These are phyloP conservation scores for Lepidium didymum DNA, from an alignment of 345 rosid species.

Conservation along the genomic window DNA sequence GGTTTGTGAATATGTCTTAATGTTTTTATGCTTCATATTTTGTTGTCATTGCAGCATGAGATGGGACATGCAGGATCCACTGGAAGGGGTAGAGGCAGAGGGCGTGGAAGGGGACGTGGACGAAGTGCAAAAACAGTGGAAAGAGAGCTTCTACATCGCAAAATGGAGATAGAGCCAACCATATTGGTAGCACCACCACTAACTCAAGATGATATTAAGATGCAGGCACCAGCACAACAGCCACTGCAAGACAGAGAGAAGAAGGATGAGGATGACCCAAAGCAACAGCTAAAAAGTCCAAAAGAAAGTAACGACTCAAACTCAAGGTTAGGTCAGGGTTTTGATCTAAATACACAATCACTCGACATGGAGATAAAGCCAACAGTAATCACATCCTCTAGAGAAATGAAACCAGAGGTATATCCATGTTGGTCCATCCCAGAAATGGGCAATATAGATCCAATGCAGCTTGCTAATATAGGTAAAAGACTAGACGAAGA, in stretches of 20 bases:
- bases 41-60: conserved; percentile 51
- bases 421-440: conserved; percentile 92
- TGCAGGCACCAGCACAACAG: not conserved
- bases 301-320: conserved; percentile 27
- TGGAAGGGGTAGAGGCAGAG: conserved; percentile 89
- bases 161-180: conserved; percentile 49
- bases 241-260: conserved; percentile 6
- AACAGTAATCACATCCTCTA: conserved; percentile 16
- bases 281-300: conserved; percentile 31
- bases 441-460: conserved; percentile 77
- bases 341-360: conserved; percentile 39
- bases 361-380: conserved; percentile 57
- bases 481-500: conserved; percentile 72
- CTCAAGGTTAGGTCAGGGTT: conserved; percentile 13
- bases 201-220: conserved; percentile 4
- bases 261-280: conserved; percentile 26
- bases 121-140: conserved; percentile 57
- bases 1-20: not conserved
- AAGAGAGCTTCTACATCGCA: conserved; percentile 55
- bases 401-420: conserved; percentile 26
- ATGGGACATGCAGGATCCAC: conserved; percentile 54
- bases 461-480: conserved; percentile 67
- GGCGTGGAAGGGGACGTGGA: conserved; percentile 95
- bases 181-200: conserved; percentile 9
- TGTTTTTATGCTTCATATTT: not conserved